A percentile compares a stretch with the other conserved stretches of the same genome.
Evolutionary conservation across 2,329 filamentous ascomycete species (phyloP).

Genomic region (Colletotrichum sp.): DNA sequence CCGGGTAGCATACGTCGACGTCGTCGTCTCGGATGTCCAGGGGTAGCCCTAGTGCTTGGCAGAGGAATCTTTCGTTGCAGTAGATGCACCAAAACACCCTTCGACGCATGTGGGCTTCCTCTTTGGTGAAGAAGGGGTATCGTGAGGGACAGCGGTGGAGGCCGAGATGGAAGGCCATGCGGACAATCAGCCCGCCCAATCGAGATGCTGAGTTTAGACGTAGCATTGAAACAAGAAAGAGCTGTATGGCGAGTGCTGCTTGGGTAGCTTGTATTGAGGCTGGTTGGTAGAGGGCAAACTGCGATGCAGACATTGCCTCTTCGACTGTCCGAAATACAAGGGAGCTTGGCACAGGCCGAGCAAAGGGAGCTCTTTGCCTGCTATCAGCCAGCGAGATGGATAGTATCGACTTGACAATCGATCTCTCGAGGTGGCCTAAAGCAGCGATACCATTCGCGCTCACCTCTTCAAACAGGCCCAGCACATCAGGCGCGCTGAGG

Average conservation of each 20-base stretch:
- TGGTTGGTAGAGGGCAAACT: constrained; percentile 49
- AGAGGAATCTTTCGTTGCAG: constrained; percentile 58
- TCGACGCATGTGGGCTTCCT: constrained; percentile 53
- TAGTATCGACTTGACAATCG: constrained; percentile 52
- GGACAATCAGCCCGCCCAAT: constrained; percentile 58
- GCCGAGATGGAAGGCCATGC: constrained; percentile 61
- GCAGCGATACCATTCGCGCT: constrained; percentile 35
- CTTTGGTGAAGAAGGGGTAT: constrained; percentile 52
- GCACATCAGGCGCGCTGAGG: constrained; percentile 56
- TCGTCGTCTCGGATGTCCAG: constrained; percentile 62
- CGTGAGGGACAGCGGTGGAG: constrained; percentile 63
- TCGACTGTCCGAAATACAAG: constrained; percentile 55
- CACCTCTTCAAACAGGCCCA: constrained; percentile 49
- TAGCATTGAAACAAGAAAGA: constrained; percentile 61
- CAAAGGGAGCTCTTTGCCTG: constrained; percentile 40
- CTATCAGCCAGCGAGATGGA: constrained; percentile 60
- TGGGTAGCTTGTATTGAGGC: constrained; percentile 53
- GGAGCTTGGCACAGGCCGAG: constrained; percentile 39
- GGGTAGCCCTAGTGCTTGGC: constrained; percentile 60
- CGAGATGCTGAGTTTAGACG: constrained; percentile 62
- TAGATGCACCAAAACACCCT: constrained; percentile 65
- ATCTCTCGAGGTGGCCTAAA: constrained; percentile 39
- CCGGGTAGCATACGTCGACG: constrained; percentile 61
- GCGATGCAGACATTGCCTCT: constrained; percentile 54
- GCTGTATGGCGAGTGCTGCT: constrained; percentile 56